Evolutionary conservation across 331 rosid species (phyloP).

Genomic region (Dryas integrifolia): DNA sequence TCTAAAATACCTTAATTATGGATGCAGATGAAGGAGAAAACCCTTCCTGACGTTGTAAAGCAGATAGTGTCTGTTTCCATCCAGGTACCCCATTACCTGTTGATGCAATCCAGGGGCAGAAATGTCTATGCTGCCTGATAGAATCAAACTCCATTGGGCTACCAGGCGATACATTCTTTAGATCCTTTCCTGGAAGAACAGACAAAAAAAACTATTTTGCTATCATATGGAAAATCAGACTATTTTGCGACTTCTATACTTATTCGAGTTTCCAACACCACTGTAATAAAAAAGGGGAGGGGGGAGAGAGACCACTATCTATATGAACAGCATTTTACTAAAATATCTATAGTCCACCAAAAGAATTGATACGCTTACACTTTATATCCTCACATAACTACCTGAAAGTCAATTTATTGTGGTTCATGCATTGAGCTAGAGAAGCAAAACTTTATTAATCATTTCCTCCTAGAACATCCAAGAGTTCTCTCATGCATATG

Average conservation of each 20-base stretch:
- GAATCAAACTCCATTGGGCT: slow-evolving; percentile 72
- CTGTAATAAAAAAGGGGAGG: no score
- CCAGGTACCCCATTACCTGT: slow-evolving; percentile 63
- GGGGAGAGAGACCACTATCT: no score
- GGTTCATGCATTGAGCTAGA: no score
- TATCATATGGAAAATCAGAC: neutral
- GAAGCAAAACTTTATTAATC: no score
- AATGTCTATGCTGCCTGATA: slow-evolving; percentile 86
- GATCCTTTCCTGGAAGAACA: slow-evolving; percentile 48
- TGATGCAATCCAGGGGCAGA: slow-evolving; percentile 88
- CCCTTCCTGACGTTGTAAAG: slow-evolving; percentile 55
- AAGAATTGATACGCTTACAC: no score
- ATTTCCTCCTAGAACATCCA: no score
- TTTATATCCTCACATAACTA: no score
- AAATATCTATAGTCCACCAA: no score
- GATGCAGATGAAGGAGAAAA: slow-evolving; percentile 46
- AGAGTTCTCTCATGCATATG: neutral
- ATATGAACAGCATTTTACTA: no score
- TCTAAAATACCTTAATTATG: slow-evolving; percentile 56
- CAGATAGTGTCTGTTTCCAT: slow-evolving; percentile 80
- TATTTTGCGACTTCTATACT: no score
- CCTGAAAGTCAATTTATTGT: no score
- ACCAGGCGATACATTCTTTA: slow-evolving; percentile 32
- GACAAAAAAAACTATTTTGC: slow-evolving; percentile 4
- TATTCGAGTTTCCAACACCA: no score